Conservation (phyloP, 2,329 filamentous ascomycete genomes). For the Plectosphaerella sp. region DNA sequence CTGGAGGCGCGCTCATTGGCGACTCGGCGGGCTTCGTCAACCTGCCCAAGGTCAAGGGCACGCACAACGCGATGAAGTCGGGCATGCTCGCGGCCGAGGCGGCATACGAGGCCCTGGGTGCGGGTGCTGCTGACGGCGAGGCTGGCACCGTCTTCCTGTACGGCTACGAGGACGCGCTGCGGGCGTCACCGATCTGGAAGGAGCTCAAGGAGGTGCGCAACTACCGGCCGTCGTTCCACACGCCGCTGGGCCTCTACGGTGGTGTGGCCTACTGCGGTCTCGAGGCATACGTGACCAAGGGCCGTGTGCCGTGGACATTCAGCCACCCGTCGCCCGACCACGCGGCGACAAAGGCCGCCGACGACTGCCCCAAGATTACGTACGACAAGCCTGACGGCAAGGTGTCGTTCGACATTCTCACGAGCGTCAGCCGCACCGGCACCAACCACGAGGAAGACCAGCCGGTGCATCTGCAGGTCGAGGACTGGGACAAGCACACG, state of each 20-base stretch:
- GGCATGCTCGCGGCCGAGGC: slow-evolving; percentile 96
- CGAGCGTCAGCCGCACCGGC: slow-evolving; percentile 88
- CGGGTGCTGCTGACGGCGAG: slow-evolving; percentile 24
- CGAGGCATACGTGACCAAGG: slow-evolving; percentile 83
- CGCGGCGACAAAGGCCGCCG: slow-evolving; percentile 73
- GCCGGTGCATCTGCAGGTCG: slow-evolving; percentile 90
- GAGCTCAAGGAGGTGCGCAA: slow-evolving; percentile 95
- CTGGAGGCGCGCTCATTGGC: slow-evolving; percentile 89
- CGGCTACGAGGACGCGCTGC: slow-evolving; percentile 86
- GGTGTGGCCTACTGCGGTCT: slow-evolving; percentile 90
- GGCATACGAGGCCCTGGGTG: slow-evolving; percentile 67
- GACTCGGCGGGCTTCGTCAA: slow-evolving; percentile 97
- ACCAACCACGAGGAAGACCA: slow-evolving; percentile 99
- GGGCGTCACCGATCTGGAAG: slow-evolving; percentile 85
- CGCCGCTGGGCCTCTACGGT: slow-evolving; percentile 79
- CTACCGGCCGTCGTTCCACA: slow-evolving; percentile 94
- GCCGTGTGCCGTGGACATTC: slow-evolving; percentile 85
- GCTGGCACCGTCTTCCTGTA: slow-evolving; percentile 80
- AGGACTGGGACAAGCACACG: slow-evolving; percentile 91
- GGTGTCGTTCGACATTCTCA: slow-evolving; percentile 93
- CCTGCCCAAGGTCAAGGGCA: slow-evolving; percentile 97
- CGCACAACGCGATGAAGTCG: slow-evolving; percentile 95
- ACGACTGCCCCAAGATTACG: slow-evolving; percentile 81
- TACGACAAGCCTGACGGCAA: slow-evolving; percentile 96
- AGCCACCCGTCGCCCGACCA: slow-evolving; percentile 78